Evolutionary conservation across 164 flowering plant genomes (phyloP).

Genomic region (Liquidambar formosana): DNA sequence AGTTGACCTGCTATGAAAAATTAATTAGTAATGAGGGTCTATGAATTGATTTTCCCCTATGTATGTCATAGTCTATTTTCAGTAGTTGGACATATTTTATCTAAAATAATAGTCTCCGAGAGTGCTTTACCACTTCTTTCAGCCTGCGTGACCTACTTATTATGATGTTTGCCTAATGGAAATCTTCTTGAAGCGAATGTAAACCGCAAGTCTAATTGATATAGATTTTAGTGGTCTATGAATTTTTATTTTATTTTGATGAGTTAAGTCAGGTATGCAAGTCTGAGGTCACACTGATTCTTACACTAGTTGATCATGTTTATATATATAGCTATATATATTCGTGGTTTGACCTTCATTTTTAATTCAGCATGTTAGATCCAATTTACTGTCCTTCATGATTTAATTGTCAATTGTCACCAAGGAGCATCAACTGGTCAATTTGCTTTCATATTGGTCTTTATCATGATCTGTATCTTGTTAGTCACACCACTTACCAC

Average conservation of each 20-base stretch:
- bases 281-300: neutral
- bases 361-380: neutral
- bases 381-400: neutral
- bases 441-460: constrained; percentile 4
- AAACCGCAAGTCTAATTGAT: too few species aligned
- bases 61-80: too few species aligned
- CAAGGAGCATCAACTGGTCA: neutral
- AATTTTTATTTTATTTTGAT: too few species aligned
- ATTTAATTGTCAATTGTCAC: neutral
- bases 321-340: neutral
- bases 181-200: neutral
- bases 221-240: too few species aligned
- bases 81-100: too few species aligned
- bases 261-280: too few species aligned
- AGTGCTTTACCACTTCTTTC: too few species aligned
- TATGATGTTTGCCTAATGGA: constrained; percentile 2
- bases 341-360: neutral
- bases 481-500: neutral
- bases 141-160: too few species aligned
- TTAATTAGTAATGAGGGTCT: neutral
- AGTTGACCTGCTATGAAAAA: neutral
- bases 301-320: neutral
- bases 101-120: too few species aligned
- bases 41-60: too few species aligned
- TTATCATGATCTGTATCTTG: neutral